Base-by-base conservation (phyloP, 305 asterid species). In the Petunia hybrid region DNA sequence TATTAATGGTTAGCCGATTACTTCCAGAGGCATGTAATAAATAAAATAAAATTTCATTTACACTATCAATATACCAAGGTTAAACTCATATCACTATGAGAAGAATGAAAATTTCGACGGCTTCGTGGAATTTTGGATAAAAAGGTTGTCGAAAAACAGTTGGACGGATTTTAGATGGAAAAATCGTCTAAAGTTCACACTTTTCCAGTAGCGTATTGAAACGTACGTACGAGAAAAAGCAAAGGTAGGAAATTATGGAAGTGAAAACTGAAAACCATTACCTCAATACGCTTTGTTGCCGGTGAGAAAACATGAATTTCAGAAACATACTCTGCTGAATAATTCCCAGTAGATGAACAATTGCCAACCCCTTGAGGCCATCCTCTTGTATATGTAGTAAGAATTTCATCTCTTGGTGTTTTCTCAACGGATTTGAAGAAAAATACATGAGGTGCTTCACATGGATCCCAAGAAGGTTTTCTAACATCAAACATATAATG, bases 401-500 rank as follows among this genome's bases (percentile, higher is more conserved):
- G 53, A 81, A 84, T 82, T 39, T 68, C 83, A 35, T 65, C 57
- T 6, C 22, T 13, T 0, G 82, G 45, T 1, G 67, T 12, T 53
- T 46, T 76, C 8, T 80, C 61, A 1, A 86, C 75, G 0, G 76
- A 68, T 6, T 82, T 51, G 2, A 90, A 86, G 89, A 86, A 91
- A 84, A 93, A 91, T 1, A 88, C 81, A 10, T 87, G 91, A 4
- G 98, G 94, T 22, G 93, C 84, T 22, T 89, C 91, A 31, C 98
- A 91, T 0, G 97, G 83, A 59, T 91, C 87, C 16, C 68, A 43
- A 1, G 84, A 79, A 2, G 88, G 91, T 76, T 45, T 4, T 76
- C 97, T 81, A 6, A 91, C 88, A 48, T 93, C 89, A 85, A 90
- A 89, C 97, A 91, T 90, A 81, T 84, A 93, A 53, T 69, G 83